Evolutionary conservation across 164 flowering plant species (phyloP).

Genomic region (Akebia trifoliata): DNA sequence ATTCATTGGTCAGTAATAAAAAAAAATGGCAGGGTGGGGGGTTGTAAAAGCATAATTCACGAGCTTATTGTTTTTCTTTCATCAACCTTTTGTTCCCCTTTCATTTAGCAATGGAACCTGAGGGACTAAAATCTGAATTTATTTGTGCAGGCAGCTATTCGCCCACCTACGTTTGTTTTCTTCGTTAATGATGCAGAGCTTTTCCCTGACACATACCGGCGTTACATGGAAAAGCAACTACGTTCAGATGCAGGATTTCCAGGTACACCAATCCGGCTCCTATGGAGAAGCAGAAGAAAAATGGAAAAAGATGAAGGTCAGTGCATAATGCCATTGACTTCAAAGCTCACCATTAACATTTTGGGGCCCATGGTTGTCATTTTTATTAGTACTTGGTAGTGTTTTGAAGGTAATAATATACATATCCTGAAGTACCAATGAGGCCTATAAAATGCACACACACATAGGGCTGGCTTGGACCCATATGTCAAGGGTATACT

Average conservation of each 20-base stretch:
- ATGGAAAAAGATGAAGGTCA: constrained; percentile 46
- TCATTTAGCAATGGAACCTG: not conserved
- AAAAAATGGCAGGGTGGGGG: too few relatives aligned
- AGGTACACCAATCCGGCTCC: constrained; percentile 93
- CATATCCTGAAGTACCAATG: too few relatives aligned
- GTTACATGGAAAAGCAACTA: constrained; percentile 96
- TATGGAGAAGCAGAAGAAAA: constrained; percentile 94
- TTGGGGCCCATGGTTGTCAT: not conserved
- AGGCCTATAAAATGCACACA: too few relatives aligned
- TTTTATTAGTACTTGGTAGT: not conserved
- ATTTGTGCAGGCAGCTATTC: constrained; percentile 82
- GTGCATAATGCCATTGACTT: constrained; percentile 5
- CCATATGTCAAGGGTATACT: too few relatives aligned
- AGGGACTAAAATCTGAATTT: not conserved
- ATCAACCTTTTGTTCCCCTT: not conserved
- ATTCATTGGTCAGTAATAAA: too few relatives aligned
- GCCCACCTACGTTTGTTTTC: constrained; percentile 98
- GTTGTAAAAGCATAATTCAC: not conserved
- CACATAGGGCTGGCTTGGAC: too few relatives aligned
- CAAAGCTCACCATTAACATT: not conserved
- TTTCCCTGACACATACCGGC: constrained; percentile 79
- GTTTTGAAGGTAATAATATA: too few relatives aligned
- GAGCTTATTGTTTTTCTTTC: not conserved
- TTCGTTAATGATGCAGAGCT: constrained; percentile 98
- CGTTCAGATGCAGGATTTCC: constrained; percentile 82